Conservation (phyloP, 306 rosid genomes). For the Begonia masoniana region DNA sequence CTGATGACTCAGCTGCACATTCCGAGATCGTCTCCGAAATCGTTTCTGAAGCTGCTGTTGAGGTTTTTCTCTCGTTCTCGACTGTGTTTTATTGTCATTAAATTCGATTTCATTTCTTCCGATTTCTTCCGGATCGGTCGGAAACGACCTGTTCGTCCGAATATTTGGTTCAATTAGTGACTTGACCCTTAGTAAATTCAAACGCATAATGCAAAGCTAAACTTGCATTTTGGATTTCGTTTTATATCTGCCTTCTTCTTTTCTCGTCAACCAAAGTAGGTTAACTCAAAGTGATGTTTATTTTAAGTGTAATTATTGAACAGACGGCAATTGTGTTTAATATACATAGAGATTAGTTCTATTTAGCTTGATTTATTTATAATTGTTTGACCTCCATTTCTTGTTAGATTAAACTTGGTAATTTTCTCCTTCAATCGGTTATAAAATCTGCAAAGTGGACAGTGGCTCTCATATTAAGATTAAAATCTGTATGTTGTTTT, state of each 20-base stretch:
- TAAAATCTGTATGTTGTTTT: too few relatives aligned
- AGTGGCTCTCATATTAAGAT: too few relatives aligned
- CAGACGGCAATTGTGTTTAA: neutral
- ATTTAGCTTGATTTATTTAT: too few relatives aligned
- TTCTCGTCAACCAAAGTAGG: too few relatives aligned
- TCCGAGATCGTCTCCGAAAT: constrained; percentile 7
- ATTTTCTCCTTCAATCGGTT: too few relatives aligned
- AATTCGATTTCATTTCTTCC: neutral
- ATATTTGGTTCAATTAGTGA: neutral
- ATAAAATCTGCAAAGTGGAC: too few relatives aligned
- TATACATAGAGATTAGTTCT: neutral
- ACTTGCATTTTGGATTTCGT: neutral
- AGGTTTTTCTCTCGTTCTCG: constrained; percentile 17
- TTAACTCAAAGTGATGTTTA: too few relatives aligned
- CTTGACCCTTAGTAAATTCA: neutral
- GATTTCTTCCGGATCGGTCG: neutral
- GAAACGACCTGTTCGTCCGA: too few relatives aligned
- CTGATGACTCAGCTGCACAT: constrained; percentile 15
- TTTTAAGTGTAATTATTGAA: too few relatives aligned
- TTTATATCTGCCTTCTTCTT: too few relatives aligned
- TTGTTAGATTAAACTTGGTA: too few relatives aligned
- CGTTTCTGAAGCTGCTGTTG: constrained; percentile 7
- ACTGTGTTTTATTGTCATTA: neutral
- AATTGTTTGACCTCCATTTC: too few relatives aligned
- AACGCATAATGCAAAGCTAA: neutral